phyloP scores from a whole-genome alignment of 1,284 basidiomycete species.

The Ganoderma lucidum region DNA sequence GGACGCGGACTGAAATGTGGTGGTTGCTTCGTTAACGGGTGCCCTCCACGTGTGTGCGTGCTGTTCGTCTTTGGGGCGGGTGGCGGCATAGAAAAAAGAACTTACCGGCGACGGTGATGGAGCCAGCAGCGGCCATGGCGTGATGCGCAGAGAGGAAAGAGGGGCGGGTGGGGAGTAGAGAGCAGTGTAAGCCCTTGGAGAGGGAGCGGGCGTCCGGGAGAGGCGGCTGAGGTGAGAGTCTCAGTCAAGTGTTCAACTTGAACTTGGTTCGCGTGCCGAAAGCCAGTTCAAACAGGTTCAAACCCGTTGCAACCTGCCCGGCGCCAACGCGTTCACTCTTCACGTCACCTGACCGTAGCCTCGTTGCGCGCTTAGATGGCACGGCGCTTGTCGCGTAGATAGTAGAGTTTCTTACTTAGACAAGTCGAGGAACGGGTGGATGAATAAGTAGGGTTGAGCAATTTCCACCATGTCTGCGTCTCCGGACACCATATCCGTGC shows the following conservation, averaged over 20 bases:
- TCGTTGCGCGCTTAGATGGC: neutral
- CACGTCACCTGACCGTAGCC: constrained; percentile 34
- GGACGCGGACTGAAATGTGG: constrained; percentile 77
- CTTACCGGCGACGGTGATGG: constrained; percentile 86
- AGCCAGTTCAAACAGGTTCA: constrained; percentile 1
- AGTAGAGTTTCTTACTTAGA: neutral
- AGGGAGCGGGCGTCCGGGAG: constrained; percentile 20
- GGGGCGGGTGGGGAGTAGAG: constrained; percentile 16
- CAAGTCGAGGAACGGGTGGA: neutral
- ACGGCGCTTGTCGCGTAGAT: neutral
- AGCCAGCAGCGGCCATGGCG: constrained; percentile 81
- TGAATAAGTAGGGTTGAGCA: neutral
- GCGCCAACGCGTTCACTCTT: constrained; percentile 31
- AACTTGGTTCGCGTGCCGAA: constrained; percentile 14
- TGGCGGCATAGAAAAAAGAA: constrained; percentile 26
- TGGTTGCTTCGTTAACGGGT: constrained; percentile 12
- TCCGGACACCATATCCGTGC: constrained; percentile 56
- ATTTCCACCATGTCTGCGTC: constrained; percentile 23
- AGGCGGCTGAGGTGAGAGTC: constrained; percentile 21
- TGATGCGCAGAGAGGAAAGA: constrained; percentile 13
- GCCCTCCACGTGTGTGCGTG: constrained; percentile 1
- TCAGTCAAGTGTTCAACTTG: constrained; percentile 25
- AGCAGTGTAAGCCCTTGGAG: constrained; percentile 26
- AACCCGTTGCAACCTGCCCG: constrained; percentile 25
- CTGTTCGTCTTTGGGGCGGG: constrained; percentile 16